These are phyloP conservation scores for Candida ovalis DNA, from an alignment of 805 yeast species.

Conservation along the genomic window DNA sequence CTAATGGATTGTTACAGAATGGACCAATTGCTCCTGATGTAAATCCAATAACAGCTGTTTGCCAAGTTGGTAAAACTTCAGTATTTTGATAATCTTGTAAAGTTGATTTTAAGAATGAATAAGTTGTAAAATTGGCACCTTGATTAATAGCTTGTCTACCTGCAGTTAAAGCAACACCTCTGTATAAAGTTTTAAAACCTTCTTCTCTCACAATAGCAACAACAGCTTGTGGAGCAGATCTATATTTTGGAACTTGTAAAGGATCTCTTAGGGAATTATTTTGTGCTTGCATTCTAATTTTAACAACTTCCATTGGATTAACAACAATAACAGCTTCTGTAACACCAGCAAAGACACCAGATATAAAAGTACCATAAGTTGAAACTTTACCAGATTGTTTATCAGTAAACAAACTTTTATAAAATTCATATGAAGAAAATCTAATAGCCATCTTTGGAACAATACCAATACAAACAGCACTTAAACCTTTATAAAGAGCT, in stretches of 20 bases:
- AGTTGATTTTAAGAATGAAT: constrained; percentile 74
- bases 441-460: constrained; percentile 98
- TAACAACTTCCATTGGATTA: constrained; percentile 96
- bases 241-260: constrained; percentile 69
- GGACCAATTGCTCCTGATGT: constrained; percentile 97
- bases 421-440: constrained; percentile 89
- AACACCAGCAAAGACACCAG: constrained; percentile 97
- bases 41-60: constrained; percentile 87
- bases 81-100: constrained; percentile 59
- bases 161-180: constrained; percentile 94
- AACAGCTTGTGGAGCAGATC: constrained; percentile 89
- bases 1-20: constrained; percentile 94
- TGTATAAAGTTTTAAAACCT: constrained; percentile 82
- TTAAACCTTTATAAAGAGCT: constrained; percentile 91
- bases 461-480: constrained; percentile 95
- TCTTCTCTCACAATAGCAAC: constrained; percentile 83
- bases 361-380: constrained; percentile 73
- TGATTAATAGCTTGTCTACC: constrained; percentile 98
- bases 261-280: constrained; percentile 89
- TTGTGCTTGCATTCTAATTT: constrained; percentile 94
- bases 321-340: constrained; percentile 94
- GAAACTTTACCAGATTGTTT: constrained; percentile 58
- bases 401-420: constrained; percentile 64
- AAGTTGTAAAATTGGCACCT: constrained; percentile 96
- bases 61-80: constrained; percentile 80